These are phyloP conservation scores for Isochrysis galbana DNA, from an alignment of 78 protist genomes.

Conservation along the genomic window DNA sequence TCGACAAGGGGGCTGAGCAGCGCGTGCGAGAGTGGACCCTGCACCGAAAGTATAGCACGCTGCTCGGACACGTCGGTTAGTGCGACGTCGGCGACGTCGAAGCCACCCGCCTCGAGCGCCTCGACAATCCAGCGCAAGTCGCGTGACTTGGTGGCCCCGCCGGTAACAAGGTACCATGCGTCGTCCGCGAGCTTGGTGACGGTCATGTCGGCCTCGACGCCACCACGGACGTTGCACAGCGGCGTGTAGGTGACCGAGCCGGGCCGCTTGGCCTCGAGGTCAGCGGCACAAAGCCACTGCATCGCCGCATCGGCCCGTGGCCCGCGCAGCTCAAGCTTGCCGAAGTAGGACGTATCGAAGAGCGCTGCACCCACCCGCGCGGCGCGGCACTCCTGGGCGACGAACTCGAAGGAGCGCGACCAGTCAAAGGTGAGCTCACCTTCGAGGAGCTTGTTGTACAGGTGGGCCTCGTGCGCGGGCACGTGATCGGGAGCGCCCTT, in stretches of 20 bases:
- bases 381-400: not conserved
- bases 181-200: not conserved
- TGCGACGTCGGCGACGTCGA: not conserved
- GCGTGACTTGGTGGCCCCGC: not conserved
- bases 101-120: not conserved
- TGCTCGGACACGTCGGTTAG: not conserved
- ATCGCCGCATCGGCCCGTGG: not conserved
- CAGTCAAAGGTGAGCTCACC: constrained; percentile 29
- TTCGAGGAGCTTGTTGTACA: not conserved
- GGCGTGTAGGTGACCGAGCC: constrained; percentile 21
- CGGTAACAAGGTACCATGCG: not conserved
- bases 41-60: not conserved
- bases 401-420: not conserved
- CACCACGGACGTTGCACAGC: constrained; percentile 20
- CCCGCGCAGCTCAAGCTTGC: constrained; percentile 13
- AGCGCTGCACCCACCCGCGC: constrained; percentile 25
- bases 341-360: constrained; percentile 38
- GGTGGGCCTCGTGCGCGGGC: not conserved
- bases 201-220: constrained; percentile 43
- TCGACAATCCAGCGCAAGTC: not conserved
- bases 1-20: constrained; percentile 23
- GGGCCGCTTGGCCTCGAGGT: not conserved
- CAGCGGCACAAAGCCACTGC: not conserved
- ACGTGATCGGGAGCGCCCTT: not conserved
- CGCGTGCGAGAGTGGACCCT: not conserved